Percentiles rank a stretch among this genome's conserved stretches.
Conservation (phyloP, 495 filamentous ascomycete genomes). For the Neurospora sp. region DNA sequence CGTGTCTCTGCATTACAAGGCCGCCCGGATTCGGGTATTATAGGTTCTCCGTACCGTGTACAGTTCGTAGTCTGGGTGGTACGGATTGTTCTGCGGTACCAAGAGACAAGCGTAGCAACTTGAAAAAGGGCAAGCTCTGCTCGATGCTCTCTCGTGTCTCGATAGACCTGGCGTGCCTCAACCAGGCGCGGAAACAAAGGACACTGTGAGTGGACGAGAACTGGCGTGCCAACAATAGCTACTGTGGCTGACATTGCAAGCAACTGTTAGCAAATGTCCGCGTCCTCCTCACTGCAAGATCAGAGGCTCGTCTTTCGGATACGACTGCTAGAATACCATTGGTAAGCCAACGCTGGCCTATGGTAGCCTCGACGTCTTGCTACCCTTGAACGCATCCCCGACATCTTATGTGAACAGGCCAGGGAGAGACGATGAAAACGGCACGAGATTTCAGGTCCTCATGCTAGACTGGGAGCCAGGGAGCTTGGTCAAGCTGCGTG, state of each 20-base stretch:
- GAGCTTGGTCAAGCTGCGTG: neutral
- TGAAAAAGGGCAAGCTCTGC: neutral
- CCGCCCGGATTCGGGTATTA: neutral
- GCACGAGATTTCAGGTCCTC: neutral
- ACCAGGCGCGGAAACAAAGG: neutral
- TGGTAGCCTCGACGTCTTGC: neutral
- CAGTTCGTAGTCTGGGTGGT: neutral
- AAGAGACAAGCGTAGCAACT: slow-evolving; percentile 9
- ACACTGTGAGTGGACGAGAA: neutral
- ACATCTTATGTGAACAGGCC: neutral
- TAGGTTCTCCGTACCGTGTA: neutral
- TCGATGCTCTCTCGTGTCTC: neutral
- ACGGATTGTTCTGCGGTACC: neutral
- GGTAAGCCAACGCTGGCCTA: neutral
- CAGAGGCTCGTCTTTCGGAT: neutral
- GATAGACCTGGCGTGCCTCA: neutral
- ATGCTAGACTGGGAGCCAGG: neutral
- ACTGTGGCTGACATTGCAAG: neutral
- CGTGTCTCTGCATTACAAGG: neutral
- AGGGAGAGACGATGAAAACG: neutral
- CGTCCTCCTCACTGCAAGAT: neutral
- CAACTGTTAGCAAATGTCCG: neutral
- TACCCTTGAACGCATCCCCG: neutral
- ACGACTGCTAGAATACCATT: neutral
- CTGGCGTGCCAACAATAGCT: neutral